These are phyloP conservation scores for Gaultheria prostrata DNA, from an alignment of 148 eudicot species.

Conservation along the genomic window DNA sequence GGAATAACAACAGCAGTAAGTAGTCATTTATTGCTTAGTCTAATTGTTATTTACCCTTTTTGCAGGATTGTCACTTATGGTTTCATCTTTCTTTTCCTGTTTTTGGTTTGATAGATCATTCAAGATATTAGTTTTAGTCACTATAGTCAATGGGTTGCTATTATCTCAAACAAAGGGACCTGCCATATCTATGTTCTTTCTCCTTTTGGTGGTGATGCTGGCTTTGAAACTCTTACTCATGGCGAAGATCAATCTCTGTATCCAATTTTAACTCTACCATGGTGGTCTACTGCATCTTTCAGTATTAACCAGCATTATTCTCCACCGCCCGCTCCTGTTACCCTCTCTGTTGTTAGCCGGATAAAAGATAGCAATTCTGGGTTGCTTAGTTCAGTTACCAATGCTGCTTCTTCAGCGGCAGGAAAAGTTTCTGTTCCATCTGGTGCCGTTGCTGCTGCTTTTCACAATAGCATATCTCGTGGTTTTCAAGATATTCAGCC, in stretches of 20 bases:
- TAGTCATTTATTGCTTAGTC: neutral
- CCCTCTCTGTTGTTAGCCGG: conserved; percentile 41
- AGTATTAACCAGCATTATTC: conserved; percentile 25
- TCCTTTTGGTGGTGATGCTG: conserved; percentile 44
- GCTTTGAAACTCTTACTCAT: conserved; percentile 27
- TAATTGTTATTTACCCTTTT: neutral
- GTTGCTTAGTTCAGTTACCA: conserved; percentile 37
- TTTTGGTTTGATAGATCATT: conserved; percentile 31
- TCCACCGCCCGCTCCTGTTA: conserved; percentile 39
- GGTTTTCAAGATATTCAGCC: conserved; percentile 14
- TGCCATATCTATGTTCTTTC: conserved; percentile 41
- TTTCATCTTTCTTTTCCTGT: conserved; percentile 8
- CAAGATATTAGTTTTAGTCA: conserved; percentile 49
- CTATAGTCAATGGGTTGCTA: conserved; percentile 42
- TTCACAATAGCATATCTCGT: conserved; percentile 30
- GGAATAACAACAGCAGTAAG: conserved; percentile 45
- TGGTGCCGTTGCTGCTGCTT: conserved; percentile 48
- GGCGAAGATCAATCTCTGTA: conserved; percentile 24
- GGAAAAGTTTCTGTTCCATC: conserved; percentile 36
- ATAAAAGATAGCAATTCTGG: conserved; percentile 36
- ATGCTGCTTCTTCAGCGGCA: conserved; percentile 39
- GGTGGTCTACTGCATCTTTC: conserved; percentile 41
- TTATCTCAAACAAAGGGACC: conserved; percentile 42
- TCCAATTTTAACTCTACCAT: conserved; percentile 31
- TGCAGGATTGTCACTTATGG: neutral